Evolutionary conservation across 345 rosid species (phyloP).

Genomic region (Syzygium grande): DNA sequence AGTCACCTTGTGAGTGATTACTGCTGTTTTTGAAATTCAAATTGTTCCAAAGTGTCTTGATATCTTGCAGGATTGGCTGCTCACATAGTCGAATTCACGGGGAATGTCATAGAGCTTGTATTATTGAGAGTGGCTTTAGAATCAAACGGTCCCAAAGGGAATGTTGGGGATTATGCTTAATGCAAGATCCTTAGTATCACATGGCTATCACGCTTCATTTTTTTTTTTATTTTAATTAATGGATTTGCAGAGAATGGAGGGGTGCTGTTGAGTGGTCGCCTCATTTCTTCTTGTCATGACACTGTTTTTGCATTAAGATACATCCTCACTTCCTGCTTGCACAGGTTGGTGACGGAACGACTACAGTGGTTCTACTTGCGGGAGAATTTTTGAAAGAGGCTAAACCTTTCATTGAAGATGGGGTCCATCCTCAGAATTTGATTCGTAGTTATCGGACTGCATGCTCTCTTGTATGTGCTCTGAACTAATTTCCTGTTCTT

Average conservation of each 20-base stretch:
- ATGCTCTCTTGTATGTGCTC: constrained; percentile 41
- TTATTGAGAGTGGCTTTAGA: neutral
- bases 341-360: constrained; percentile 98
- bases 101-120: neutral
- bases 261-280: neutral
- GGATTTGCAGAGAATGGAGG: neutral
- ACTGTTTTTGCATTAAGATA: neutral
- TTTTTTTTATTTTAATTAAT: too few relatives aligned
- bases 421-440: constrained; percentile 90
- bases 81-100: neutral
- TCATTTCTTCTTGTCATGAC: neutral
- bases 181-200: neutral
- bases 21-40: neutral
- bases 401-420: constrained; percentile 93
- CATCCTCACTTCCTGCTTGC: neutral
- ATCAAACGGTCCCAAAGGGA: neutral
- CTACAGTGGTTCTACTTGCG: constrained; percentile 91
- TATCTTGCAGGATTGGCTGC: neutral
- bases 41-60: neutral
- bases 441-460: constrained; percentile 90
- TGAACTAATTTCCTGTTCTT: neutral
- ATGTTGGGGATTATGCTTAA: neutral
- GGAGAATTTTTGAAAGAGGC: constrained; percentile 97
- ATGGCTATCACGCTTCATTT: neutral
- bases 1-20: neutral